Percentiles rank a stretch among this genome's conserved stretches.
phyloP scores from a whole-genome alignment of 306 rosid species.

The Gleditsia sinensis region DNA sequence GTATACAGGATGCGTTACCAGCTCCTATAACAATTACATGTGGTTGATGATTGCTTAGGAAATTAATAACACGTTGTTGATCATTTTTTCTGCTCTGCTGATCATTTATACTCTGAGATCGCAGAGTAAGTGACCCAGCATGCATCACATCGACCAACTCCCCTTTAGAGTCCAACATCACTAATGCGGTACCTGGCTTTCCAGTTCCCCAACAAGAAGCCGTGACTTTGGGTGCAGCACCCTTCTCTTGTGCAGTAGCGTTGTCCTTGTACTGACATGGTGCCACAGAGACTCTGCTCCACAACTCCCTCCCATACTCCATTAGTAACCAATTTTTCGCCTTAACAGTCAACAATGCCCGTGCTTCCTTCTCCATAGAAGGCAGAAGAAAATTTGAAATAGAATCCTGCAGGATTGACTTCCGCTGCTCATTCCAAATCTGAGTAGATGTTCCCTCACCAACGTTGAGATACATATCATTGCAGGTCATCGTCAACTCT shows the following conservation, averaged over 20 bases:
- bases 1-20: constrained; percentile 42
- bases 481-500: constrained; percentile 40
- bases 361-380: constrained; percentile 56
- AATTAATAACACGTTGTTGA: constrained; percentile 43
- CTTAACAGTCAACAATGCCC: constrained; percentile 37
- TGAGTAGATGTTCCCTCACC: constrained; percentile 30
- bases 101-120: constrained; percentile 41
- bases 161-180: constrained; percentile 50
- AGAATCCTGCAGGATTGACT: constrained; percentile 42
- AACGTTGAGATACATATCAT: constrained; percentile 35
- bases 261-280: constrained; percentile 33
- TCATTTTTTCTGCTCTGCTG: constrained; percentile 52
- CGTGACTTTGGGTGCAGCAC: constrained; percentile 32
- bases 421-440: constrained; percentile 57
- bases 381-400: constrained; percentile 47
- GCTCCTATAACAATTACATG: constrained; percentile 49
- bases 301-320: constrained; percentile 47
- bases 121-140: constrained; percentile 46
- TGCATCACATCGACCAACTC: constrained; percentile 50
- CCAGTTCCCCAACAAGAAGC: constrained; percentile 57
- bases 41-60: constrained; percentile 43
- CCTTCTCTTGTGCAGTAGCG: constrained; percentile 21
- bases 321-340: constrained; percentile 44
- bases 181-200: constrained; percentile 53
- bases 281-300: constrained; percentile 50